Evolutionary conservation across 805 yeast genomes (phyloP).

Genomic region (Phaffomyces thermotolerans): DNA sequence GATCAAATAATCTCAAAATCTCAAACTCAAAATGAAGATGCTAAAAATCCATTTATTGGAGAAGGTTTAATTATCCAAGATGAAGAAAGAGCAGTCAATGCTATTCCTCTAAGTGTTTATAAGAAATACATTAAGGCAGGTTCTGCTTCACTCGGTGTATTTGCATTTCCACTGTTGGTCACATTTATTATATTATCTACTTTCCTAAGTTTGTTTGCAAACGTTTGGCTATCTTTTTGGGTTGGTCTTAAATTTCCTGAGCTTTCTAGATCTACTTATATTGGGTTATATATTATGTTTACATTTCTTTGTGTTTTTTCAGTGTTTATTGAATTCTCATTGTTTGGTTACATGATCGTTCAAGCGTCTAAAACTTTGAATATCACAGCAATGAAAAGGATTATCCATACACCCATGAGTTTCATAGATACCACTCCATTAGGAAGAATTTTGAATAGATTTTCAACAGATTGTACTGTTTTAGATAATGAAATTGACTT

Average conservation of each 20-base stretch:
- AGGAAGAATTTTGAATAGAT: slow-evolving; percentile 75
- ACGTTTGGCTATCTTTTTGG: slow-evolving; percentile 80
- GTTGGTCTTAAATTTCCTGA: slow-evolving; percentile 41
- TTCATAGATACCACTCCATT: slow-evolving; percentile 78
- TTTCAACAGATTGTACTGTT: slow-evolving; percentile 75
- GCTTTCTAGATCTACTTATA: slow-evolving; percentile 45
- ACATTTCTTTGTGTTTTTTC: slow-evolving; percentile 39
- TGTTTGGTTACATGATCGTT: slow-evolving; percentile 9
- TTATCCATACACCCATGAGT: slow-evolving; percentile 70
- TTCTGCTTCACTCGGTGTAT: slow-evolving; percentile 32
- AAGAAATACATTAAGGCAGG: slow-evolving; percentile 29
- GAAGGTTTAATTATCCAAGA: slow-evolving; percentile 14
- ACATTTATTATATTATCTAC: slow-evolving; percentile 26
- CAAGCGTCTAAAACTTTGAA: slow-evolving; percentile 21
- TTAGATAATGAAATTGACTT: slow-evolving; percentile 70
- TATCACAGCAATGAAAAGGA: slow-evolving; percentile 42
- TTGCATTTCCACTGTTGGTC: slow-evolving; percentile 20
- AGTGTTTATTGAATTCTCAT: slow-evolving; percentile 31
- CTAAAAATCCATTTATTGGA: not conserved
- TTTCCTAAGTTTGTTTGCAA: slow-evolving; percentile 52
- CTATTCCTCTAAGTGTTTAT: slow-evolving; percentile 29
- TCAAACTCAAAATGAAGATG: not conserved
- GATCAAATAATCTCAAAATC: not conserved
- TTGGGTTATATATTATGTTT: slow-evolving; percentile 55
- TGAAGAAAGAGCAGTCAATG: slow-evolving; percentile 33